A percentile compares a stretch with the other conserved stretches of the same genome.
phyloP scores from a whole-genome alignment of 2,329 filamentous ascomycete genomes.

The Bipolaris oryzae region DNA sequence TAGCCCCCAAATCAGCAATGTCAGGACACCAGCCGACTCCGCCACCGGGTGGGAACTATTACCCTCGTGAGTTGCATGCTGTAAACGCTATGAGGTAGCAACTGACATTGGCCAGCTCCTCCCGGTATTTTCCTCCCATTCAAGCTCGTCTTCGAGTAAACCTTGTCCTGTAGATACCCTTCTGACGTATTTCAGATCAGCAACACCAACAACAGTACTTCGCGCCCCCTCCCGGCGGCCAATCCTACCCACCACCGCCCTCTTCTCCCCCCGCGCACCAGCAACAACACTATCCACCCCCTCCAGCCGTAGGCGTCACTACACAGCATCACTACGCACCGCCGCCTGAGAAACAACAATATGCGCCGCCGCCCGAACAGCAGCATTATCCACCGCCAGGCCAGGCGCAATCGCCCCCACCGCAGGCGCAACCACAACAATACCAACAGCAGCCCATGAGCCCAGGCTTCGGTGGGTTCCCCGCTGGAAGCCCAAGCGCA shows the following conservation, averaged over 20 bases:
- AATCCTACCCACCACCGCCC: constrained; percentile 46
- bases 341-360: constrained; percentile 40
- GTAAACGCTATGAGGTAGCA: neutral
- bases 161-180: neutral
- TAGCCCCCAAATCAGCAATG: constrained; percentile 23
- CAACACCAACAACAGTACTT: constrained; percentile 48
- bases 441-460: constrained; percentile 28
- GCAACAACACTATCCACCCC: constrained; percentile 44
- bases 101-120: constrained; percentile 37
- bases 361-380: constrained; percentile 41
- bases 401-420: constrained; percentile 23
- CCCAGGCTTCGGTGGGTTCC: constrained; percentile 35
- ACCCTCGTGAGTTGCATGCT: constrained; percentile 37
- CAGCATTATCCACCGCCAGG: constrained; percentile 41
- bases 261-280: constrained; percentile 38
- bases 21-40: constrained; percentile 41
- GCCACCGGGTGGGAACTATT: constrained; percentile 46
- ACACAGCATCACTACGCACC: constrained; percentile 37
- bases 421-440: constrained; percentile 28
- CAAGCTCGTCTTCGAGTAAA: neutral
- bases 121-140: constrained; percentile 30
- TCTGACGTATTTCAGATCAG: constrained; percentile 26
- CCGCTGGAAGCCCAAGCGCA: constrained; percentile 33
- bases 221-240: constrained; percentile 44
- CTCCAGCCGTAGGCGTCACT: constrained; percentile 25